These are phyloP conservation scores for Wickerhamiella parazyma DNA, from an alignment of 805 yeast species.

Conservation along the genomic window DNA sequence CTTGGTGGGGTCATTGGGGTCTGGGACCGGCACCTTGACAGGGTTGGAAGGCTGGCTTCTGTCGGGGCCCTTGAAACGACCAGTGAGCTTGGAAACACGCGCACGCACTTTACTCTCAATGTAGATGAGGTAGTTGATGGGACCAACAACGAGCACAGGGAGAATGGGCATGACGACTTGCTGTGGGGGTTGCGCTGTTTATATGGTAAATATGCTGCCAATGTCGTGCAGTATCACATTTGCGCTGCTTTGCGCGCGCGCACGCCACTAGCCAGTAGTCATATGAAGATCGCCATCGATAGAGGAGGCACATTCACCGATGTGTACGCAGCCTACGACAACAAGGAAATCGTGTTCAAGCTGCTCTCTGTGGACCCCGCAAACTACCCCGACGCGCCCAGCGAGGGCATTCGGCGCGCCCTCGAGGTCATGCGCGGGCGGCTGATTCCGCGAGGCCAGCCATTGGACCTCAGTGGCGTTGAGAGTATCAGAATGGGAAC, in stretches of 20 bases:
- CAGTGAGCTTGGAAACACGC: not conserved
- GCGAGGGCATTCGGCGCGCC: slow-evolving; percentile 77
- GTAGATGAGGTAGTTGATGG: slow-evolving; percentile 1
- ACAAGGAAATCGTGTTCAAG: slow-evolving; percentile 54
- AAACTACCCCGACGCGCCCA: slow-evolving; percentile 80
- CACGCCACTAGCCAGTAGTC: too few relatives aligned
- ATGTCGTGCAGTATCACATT: too few relatives aligned
- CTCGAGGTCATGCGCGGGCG: slow-evolving; percentile 45
- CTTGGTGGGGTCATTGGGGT: too few relatives aligned
- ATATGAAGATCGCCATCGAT: slow-evolving; percentile 22
- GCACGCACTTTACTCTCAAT: not conserved
- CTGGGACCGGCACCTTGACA: too few relatives aligned
- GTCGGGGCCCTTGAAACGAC: not conserved
- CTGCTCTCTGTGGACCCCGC: slow-evolving; percentile 77
- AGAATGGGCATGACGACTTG: not conserved
- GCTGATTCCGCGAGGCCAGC: slow-evolving; percentile 43
- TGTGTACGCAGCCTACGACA: slow-evolving; percentile 41
- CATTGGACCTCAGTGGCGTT: slow-evolving; percentile 40
- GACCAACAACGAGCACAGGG: not conserved
- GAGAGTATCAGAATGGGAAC: slow-evolving; percentile 79
- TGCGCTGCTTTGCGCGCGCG: too few relatives aligned
- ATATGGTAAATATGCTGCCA: not conserved
- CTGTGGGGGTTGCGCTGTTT: not conserved
- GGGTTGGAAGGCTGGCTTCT: not conserved
- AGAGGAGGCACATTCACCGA: slow-evolving; percentile 93